Percentiles rank a stretch among this genome's conserved stretches.
These are phyloP conservation scores for Debaryomycetaceae sp. DNA, from an alignment of 1,139 yeast genomes.

Conservation along the genomic window DNA sequence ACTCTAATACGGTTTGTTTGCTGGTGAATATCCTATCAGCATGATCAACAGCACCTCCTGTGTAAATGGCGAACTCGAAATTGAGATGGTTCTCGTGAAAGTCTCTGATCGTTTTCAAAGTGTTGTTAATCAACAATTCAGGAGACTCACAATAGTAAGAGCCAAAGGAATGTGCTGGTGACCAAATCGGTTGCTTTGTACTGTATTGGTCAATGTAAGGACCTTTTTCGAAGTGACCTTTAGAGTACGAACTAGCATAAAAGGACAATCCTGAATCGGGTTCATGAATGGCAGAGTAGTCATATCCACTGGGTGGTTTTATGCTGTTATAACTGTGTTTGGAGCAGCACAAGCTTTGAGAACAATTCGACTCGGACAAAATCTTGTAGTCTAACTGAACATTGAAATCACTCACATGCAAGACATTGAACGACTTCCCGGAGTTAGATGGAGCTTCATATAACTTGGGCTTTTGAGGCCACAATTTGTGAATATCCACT, in stretches of 20 bases:
- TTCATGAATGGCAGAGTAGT: constrained; percentile 12
- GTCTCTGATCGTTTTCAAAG: constrained; percentile 45
- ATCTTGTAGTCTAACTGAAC: constrained; percentile 52
- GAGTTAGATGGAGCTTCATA: constrained; percentile 6
- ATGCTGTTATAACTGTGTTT: constrained; percentile 23
- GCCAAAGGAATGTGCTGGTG: constrained; percentile 54
- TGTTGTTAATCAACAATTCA: constrained; percentile 52
- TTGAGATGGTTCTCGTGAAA: constrained; percentile 25
- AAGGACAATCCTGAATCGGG: constrained; percentile 16
- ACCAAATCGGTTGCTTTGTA: neutral
- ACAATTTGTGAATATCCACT: constrained; percentile 26
- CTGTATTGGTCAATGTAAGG: constrained; percentile 17
- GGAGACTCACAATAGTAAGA: constrained; percentile 65
- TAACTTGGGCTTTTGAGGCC: constrained; percentile 34
- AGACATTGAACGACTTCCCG: constrained; percentile 48
- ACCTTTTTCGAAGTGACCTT: constrained; percentile 22
- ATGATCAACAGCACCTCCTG: constrained; percentile 70
- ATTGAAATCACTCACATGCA: constrained; percentile 67
- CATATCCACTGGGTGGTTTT: constrained; percentile 8
- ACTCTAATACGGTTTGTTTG: constrained; percentile 49
- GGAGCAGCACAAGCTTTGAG: constrained; percentile 48
- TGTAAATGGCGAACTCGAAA: constrained; percentile 61
- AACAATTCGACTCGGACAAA: constrained; percentile 62
- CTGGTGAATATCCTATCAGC: constrained; percentile 50
- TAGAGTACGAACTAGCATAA: constrained; percentile 21